Evolutionary conservation across 176 grass and related monocot genomes (phyloP).

Genomic region (Oryza meyeriana): DNA sequence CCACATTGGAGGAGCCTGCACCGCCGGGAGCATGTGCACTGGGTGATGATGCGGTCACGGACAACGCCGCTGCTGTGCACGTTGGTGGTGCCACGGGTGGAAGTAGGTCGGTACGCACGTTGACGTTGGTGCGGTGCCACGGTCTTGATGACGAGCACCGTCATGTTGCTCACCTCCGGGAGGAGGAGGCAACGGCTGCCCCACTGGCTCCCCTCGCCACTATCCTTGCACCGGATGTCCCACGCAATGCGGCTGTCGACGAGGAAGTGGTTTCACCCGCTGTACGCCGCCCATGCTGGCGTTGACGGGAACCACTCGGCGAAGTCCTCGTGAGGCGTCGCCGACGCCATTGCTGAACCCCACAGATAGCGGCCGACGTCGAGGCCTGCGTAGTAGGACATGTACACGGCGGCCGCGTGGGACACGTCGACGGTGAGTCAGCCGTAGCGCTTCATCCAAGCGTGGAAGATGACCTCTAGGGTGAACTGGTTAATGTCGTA

Average conservation of each 20-base stretch:
- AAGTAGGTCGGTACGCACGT: conserved; percentile 72
- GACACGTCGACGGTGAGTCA: conserved; percentile 57
- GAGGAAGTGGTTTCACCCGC: conserved; percentile 59
- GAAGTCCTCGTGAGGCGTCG: conserved; percentile 50
- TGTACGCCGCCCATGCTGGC: conserved; percentile 35
- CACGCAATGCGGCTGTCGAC: conserved; percentile 59
- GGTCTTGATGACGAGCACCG: conserved; percentile 53
- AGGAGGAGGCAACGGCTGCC: conserved; percentile 54
- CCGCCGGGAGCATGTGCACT: conserved; percentile 45
- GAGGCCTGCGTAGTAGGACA: conserved; percentile 65
- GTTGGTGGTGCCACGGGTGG: conserved; percentile 39
- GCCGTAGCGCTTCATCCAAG: conserved; percentile 54
- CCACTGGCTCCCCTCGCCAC: conserved; percentile 43
- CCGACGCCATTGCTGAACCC: conserved; percentile 32
- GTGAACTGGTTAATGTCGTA: conserved; percentile 71
- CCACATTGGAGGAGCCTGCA: conserved; percentile 51
- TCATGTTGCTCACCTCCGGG: conserved; percentile 58
- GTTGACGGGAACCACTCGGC: conserved; percentile 16
- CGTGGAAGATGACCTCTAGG: conserved; percentile 71
- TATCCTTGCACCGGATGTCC: conserved; percentile 51
- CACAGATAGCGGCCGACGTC: conserved; percentile 61
- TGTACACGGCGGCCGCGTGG: conserved; percentile 48
- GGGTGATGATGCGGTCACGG: conserved; percentile 42
- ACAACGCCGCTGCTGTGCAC: not conserved
- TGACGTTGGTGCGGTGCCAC: conserved; percentile 29